Conservation (phyloP, 2,329 filamentous ascomycete genomes). For the Alternaria postmessia region DNA sequence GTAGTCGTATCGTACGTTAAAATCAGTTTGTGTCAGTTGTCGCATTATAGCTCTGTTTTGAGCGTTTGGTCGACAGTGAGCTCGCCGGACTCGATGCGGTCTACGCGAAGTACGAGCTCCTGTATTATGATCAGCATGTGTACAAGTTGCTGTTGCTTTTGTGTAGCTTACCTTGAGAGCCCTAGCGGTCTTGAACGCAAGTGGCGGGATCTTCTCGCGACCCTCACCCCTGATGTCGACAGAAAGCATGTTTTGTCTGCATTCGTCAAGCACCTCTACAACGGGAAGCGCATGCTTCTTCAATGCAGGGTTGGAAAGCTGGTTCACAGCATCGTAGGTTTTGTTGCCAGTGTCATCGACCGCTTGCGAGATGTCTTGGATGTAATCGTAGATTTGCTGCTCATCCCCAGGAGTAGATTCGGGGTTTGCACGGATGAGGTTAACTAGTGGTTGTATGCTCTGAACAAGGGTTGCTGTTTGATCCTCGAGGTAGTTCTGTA, state of each 20-base stretch:
- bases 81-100: conserved; percentile 52
- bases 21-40: neutral
- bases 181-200: conserved; percentile 86
- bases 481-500: conserved; percentile 78
- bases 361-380: conserved; percentile 73
- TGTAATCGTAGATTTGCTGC: conserved; percentile 69
- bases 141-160: neutral
- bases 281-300: conserved; percentile 61
- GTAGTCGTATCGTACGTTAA: neutral
- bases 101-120: conserved; percentile 54
- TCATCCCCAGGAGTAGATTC: conserved; percentile 42
- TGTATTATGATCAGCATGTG: conserved; percentile 28
- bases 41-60: conserved; percentile 40
- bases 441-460: conserved; percentile 81
- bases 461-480: conserved; percentile 81
- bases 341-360: conserved; percentile 74
- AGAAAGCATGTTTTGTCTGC: conserved; percentile 71
- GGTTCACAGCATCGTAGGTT: conserved; percentile 62
- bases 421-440: conserved; percentile 64
- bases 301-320: conserved; percentile 60
- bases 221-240: conserved; percentile 67
- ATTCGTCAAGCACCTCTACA: conserved; percentile 66
- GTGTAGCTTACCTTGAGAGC: conserved; percentile 70
- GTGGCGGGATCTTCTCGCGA: conserved; percentile 73
- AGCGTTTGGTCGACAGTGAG: conserved; percentile 46